phyloP scores from a whole-genome alignment of 2,329 filamentous ascomycete genomes.

The Diplodia intermedia region DNA sequence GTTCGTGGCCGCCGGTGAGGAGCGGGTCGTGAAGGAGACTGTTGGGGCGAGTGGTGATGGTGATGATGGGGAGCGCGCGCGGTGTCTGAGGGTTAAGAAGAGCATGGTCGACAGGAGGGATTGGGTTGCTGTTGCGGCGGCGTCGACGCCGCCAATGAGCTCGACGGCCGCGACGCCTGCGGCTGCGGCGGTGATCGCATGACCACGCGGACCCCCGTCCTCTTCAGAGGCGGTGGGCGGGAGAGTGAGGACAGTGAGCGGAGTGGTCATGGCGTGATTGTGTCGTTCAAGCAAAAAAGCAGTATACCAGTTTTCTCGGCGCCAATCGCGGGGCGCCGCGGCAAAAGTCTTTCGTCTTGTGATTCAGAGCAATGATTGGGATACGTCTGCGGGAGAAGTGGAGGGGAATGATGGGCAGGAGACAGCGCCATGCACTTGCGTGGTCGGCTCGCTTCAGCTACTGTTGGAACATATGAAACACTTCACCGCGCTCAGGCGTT shows the following conservation, averaged over 20 bases:
- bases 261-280: background rate
- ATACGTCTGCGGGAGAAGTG: background rate
- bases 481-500: background rate
- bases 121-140: background rate
- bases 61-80: background rate
- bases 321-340: background rate
- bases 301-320: background rate
- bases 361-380: background rate
- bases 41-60: background rate
- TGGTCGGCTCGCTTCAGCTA: background rate
- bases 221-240: background rate
- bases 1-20: background rate
- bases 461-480: conserved; percentile 1
- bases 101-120: conserved; percentile 18
- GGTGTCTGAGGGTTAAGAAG: background rate
- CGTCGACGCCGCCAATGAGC: background rate
- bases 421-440: background rate
- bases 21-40: background rate
- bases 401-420: background rate
- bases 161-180: background rate
- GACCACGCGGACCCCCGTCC: background rate
- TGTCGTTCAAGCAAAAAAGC: background rate
- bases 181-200: background rate
- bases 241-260: background rate
- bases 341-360: background rate